phyloP scores from a whole-genome alignment of 2,329 filamentous ascomycete species.

The Chaetoscypha palmicola region DNA sequence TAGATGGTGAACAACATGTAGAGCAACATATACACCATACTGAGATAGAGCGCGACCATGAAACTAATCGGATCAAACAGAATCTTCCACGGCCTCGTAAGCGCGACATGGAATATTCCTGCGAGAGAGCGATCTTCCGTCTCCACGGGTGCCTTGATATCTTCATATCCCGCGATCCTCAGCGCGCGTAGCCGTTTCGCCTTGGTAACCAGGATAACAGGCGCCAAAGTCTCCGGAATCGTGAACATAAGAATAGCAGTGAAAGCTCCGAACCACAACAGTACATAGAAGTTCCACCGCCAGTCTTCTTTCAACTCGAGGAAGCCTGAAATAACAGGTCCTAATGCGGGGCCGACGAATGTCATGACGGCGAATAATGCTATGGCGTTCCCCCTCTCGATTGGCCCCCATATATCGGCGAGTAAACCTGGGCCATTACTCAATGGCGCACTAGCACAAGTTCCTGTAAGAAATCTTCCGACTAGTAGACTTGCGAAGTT shows the following conservation, averaged over 20 bases:
- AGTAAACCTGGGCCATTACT: constrained; percentile 57
- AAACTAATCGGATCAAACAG: constrained; percentile 85
- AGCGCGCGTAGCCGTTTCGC: constrained; percentile 43
- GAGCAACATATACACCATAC: constrained; percentile 30
- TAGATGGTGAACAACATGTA: constrained; percentile 30
- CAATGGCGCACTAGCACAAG: constrained; percentile 54
- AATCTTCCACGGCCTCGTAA: constrained; percentile 82
- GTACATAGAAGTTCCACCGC: constrained; percentile 46
- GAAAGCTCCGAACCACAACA: constrained; percentile 37
- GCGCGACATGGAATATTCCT: constrained; percentile 66
- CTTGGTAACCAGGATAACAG: constrained; percentile 46
- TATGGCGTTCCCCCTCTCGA: constrained; percentile 50
- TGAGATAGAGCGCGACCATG: constrained; percentile 78
- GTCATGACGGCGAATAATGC: constrained; percentile 58
- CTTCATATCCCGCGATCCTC: constrained; percentile 44
- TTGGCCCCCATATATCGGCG: constrained; percentile 51
- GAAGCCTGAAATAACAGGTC: constrained; percentile 46
- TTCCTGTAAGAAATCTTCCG: constrained; percentile 58
- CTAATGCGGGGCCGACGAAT: constrained; percentile 48
- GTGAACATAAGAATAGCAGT: constrained; percentile 44
- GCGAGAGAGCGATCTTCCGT: constrained; percentile 48
- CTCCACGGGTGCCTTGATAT: constrained; percentile 49
- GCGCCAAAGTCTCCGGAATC: constrained; percentile 50
- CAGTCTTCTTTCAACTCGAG: constrained; percentile 45
- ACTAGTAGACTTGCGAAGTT: constrained; percentile 55